phyloP scores from a whole-genome alignment of 2,329 filamentous ascomycete species.

The Blumeriella jaapii region DNA sequence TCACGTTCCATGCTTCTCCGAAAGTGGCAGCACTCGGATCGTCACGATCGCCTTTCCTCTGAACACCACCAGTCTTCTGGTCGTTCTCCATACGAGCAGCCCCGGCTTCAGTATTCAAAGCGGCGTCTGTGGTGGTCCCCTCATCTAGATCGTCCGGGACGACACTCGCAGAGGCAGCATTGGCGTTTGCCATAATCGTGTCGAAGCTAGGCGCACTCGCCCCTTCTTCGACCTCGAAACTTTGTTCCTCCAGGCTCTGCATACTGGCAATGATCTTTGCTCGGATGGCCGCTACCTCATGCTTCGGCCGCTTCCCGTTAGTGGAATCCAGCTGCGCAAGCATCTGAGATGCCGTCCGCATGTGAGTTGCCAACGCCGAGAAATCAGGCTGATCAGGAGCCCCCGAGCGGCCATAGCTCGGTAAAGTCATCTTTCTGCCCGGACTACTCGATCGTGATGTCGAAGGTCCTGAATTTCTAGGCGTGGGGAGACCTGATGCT shows the following conservation, averaged over 20 bases:
- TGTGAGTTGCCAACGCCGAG: constrained; percentile 72
- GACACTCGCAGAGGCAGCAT: constrained; percentile 37
- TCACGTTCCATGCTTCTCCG: constrained; percentile 75
- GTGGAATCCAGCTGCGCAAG: constrained; percentile 72
- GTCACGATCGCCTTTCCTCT: constrained; percentile 70
- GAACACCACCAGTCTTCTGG: constrained; percentile 73
- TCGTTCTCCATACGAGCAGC: constrained; percentile 83
- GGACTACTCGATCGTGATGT: constrained; percentile 60
- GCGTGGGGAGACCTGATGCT: constrained; percentile 49
- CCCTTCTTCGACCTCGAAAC: constrained; percentile 64
- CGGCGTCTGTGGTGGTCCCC: constrained; percentile 33
- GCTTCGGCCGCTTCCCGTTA: constrained; percentile 65
- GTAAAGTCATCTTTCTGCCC: constrained; percentile 48
- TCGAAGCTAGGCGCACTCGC: constrained; percentile 62
- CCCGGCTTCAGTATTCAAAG: constrained; percentile 55
- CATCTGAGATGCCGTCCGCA: constrained; percentile 82
- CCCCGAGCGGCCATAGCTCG: constrained; percentile 39
- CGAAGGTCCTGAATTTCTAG: constrained; percentile 57
- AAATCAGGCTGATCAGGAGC: constrained; percentile 65
- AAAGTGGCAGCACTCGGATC: constrained; percentile 80
- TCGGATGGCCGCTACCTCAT: constrained; percentile 73
- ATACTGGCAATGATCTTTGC: constrained; percentile 84
- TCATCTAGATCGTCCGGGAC: constrained; percentile 44
- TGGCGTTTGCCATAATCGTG: constrained; percentile 66
- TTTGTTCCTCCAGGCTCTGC: constrained; percentile 79